These are phyloP conservation scores for Fraxinus floribunda DNA, from an alignment of 305 asterid genomes.

Conservation along the genomic window DNA sequence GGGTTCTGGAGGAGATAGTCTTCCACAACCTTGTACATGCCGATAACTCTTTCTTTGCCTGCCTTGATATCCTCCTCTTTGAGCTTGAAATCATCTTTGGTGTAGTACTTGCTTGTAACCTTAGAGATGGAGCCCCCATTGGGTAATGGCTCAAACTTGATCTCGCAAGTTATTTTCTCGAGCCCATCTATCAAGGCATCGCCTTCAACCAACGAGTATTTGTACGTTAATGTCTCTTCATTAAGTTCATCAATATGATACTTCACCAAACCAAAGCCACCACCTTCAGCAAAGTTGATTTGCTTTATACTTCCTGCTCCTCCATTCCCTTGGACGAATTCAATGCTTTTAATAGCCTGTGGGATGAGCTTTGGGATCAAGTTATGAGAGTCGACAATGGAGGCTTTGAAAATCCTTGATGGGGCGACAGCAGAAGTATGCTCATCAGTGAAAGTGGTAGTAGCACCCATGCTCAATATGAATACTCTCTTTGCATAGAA, in stretches of 20 bases:
- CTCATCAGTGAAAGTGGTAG: constrained; percentile 16
- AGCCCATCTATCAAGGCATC: constrained; percentile 32
- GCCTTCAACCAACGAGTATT: constrained; percentile 36
- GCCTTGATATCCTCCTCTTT: constrained; percentile 36
- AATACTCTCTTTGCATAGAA: background rate
- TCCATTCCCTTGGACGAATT: constrained; percentile 32
- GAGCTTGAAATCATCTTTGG: constrained; percentile 28
- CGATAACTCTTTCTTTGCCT: constrained; percentile 30
- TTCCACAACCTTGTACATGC: constrained; percentile 28
- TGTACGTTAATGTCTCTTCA: constrained; percentile 28
- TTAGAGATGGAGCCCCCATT: constrained; percentile 38
- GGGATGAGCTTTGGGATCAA: constrained; percentile 38
- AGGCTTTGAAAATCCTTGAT: constrained; percentile 32
- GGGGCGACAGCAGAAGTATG: constrained; percentile 26
- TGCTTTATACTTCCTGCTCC: constrained; percentile 36
- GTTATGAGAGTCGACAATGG: constrained; percentile 32
- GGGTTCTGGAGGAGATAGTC: constrained; percentile 28
- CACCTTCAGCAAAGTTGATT: constrained; percentile 32
- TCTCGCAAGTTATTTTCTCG: constrained; percentile 34
- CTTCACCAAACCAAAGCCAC: constrained; percentile 27
- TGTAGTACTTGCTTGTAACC: constrained; percentile 37
- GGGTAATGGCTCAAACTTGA: constrained; percentile 32
- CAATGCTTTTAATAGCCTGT: constrained; percentile 33
- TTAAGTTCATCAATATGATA: constrained; percentile 30
- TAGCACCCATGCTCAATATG: constrained; percentile 22